Base-by-base conservation (phyloP, 164 flowering plant species). In the Litsea cubeba region DNA sequence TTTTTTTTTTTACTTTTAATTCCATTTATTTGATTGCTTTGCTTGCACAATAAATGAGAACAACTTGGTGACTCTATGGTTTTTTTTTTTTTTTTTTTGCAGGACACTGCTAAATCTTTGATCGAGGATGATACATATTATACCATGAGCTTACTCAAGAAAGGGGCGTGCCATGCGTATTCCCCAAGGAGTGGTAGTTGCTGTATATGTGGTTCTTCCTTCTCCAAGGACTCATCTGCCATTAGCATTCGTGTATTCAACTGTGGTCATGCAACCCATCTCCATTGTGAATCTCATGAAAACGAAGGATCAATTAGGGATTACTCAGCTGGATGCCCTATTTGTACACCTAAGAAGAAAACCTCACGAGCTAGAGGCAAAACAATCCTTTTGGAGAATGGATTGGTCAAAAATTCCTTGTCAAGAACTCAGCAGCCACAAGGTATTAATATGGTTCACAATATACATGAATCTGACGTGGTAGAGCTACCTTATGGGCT, bases 61-160 rank as follows among this genome's bases (percentile, higher is more conserved):
- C 20, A 7, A 12, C 32, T 60, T n/a, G n/a, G 14, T 17, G 50
- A 60, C 62, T 72, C 18, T 35, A 10, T 40, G 11, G 22, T 12
- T 5, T 40, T 12, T 23, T 32, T 12, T 5, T 40, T 12, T 23
- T 60, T 71, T 10, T 74, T 71, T 14, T 78, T 12, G 40, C 71
- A 95, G 99, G 99, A 90, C 77, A 90, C 98, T 75, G 99, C 98
- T 67, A 95, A 92, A 79, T 88, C 91, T 50, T 77, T 95, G 86
- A 95, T 95, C 65, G 99, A 95, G 80, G 97, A 91, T 76, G 99
- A 95, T 78, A 86, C 95, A 20, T 95, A 83, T 77, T 94, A 92
- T 75, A 89, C 95, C 63, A 86, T 94, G 97, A 92, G 88, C 81
- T 74, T 92, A 72, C 93, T 95, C 23, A 95, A 83, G 86, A 93